Percentiles rank a stretch among this genome's conserved stretches.
These are phyloP conservation scores for Yamadazyma atlantica DNA, from an alignment of 1,139 yeast genomes.

Conservation along the genomic window DNA sequence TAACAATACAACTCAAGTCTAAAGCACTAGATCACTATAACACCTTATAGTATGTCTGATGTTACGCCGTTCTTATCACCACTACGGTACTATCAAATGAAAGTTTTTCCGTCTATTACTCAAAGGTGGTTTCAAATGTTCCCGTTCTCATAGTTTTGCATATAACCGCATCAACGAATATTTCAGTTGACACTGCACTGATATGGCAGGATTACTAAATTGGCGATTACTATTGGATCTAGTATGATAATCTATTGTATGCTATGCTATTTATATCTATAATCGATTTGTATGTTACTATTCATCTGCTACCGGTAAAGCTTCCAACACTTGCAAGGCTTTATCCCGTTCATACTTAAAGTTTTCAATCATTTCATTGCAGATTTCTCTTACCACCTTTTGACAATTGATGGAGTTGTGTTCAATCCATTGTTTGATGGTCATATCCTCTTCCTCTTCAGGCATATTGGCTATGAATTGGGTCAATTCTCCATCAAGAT, in stretches of 20 bases:
- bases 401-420: conserved; percentile 47
- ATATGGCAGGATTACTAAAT: neutral
- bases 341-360: conserved; percentile 42
- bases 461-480: conserved; percentile 70
- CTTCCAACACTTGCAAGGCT: conserved; percentile 36
- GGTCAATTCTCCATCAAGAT: conserved; percentile 62
- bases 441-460: conserved; percentile 64
- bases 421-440: conserved; percentile 67
- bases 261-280: neutral
- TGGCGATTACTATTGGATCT: neutral
- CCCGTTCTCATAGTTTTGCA: conserved; percentile 4
- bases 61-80: no score
- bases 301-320: conserved; percentile 24
- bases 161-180: neutral
- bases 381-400: conserved; percentile 41
- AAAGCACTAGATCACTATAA: no score
- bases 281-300: neutral
- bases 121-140: neutral
- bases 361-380: conserved; percentile 42
- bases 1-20: no score
- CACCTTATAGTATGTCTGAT: no score
- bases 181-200: neutral
- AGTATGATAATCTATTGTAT: conserved; percentile 2
- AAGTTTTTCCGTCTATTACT: neutral
- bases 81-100: no score